Evolutionary conservation across 2,329 filamentous ascomycete genomes (phyloP).

Genomic region (Dactylellina parvicollis): DNA sequence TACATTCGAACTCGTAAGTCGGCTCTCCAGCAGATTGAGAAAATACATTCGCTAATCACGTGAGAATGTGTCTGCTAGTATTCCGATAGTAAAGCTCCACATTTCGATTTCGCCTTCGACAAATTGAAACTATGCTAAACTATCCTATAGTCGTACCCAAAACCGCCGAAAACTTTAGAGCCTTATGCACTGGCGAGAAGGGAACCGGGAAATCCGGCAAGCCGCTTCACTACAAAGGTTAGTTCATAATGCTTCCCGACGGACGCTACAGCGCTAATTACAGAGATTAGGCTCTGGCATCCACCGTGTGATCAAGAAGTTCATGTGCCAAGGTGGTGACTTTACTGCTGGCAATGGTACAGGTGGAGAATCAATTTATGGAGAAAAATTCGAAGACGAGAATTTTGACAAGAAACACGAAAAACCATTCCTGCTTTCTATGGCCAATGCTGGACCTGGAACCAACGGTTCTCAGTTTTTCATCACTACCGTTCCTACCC

Average conservation of each 20-base stretch:
- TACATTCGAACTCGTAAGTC: slow-evolving; percentile 80
- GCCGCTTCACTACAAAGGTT: slow-evolving; percentile 86
- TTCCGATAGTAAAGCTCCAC: slow-evolving; percentile 63
- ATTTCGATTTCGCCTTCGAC: neutral
- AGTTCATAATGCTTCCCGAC: slow-evolving; percentile 33
- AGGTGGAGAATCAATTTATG: slow-evolving; percentile 91
- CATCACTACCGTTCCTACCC: slow-evolving; percentile 77
- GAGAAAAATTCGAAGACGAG: slow-evolving; percentile 88
- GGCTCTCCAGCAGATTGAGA: slow-evolving; percentile 31
- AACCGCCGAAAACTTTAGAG: slow-evolving; percentile 96
- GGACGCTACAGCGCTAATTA: slow-evolving; percentile 68
- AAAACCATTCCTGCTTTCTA: slow-evolving; percentile 87
- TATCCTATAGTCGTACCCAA: slow-evolving; percentile 86
- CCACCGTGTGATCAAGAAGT: slow-evolving; percentile 95
- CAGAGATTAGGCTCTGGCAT: slow-evolving; percentile 99
- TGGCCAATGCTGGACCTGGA: slow-evolving; percentile 96
- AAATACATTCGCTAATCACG: neutral
- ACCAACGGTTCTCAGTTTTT: slow-evolving; percentile 98
- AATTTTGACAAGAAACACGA: slow-evolving; percentile 91
- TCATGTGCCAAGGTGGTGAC: slow-evolving; percentile 94
- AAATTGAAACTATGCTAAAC: slow-evolving; percentile 41
- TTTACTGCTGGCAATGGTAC: slow-evolving; percentile 83
- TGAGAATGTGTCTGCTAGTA: slow-evolving; percentile 62
- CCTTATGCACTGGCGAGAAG: slow-evolving; percentile 94
- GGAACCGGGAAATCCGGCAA: slow-evolving; percentile 82